Conservation (phyloP, 108 stramenopile genomes). For the Pseudonitzschia multistriata region DNA sequence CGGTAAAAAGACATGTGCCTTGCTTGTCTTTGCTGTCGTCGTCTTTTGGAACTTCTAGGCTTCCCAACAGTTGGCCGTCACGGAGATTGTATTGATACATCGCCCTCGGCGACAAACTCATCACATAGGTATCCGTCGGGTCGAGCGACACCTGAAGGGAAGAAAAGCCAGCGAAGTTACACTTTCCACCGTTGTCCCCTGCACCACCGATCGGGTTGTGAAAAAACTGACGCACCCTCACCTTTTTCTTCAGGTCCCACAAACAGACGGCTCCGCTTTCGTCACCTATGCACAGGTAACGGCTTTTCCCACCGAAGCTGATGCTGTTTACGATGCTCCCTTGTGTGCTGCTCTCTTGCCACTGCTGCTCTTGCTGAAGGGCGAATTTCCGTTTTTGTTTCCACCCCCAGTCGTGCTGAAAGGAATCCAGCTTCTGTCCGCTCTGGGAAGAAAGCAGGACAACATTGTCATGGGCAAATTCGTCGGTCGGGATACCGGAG, state of each 20-base stretch:
- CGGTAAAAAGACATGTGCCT: conserved; percentile 11
- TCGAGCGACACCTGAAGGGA: conserved; percentile 31
- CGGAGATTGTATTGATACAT: conserved; percentile 31
- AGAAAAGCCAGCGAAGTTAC: conserved; percentile 4
- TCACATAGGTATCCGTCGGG: conserved; percentile 45
- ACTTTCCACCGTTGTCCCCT: not conserved
- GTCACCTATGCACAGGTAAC: conserved; percentile 42
- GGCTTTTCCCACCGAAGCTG: conserved; percentile 44
- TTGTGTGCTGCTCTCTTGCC: not conserved
- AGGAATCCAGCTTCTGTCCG: conserved; percentile 32
- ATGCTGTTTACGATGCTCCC: conserved; percentile 23
- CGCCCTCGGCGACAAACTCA: conserved; percentile 16
- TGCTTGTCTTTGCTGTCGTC: not conserved
- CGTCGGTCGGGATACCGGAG: conserved; percentile 29
- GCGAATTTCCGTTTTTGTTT: not conserved
- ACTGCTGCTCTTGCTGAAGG: not conserved
- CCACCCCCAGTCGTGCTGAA: conserved; percentile 34
- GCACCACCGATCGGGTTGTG: not conserved
- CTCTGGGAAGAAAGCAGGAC: conserved; percentile 21
- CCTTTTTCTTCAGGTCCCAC: conserved; percentile 47
- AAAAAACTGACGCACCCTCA: conserved; percentile 37
- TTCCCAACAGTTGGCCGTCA: conserved; percentile 20
- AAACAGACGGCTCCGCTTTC: conserved; percentile 36
- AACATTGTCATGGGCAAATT: conserved; percentile 29
- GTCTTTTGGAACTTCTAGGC: not conserved